A percentile compares a stretch with the other conserved stretches of the same genome.
phyloP scores from a whole-genome alignment of 2,329 filamentous ascomycete genomes.

The Monosporascus cannonballus region DNA sequence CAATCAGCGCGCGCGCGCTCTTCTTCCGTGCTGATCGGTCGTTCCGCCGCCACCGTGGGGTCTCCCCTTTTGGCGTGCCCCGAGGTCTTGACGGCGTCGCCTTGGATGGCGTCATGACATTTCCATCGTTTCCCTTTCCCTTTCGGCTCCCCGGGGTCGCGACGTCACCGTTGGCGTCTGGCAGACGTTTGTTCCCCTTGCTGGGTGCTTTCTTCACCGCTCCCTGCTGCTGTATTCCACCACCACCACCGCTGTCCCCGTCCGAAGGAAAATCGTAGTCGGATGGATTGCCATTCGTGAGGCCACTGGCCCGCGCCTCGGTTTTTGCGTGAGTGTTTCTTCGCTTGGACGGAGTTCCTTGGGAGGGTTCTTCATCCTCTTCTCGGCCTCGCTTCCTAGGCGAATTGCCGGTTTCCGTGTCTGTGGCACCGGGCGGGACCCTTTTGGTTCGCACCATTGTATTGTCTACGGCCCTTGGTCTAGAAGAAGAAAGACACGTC shows the following conservation, averaged over 20 bases:
- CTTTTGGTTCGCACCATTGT: conserved; percentile 20
- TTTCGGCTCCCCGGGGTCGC: conserved; percentile 17
- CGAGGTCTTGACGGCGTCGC: conserved; percentile 1
- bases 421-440: conserved; percentile 10
- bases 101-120: conserved; percentile 18
- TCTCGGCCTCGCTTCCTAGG: conserved; percentile 17
- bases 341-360: conserved; percentile 13
- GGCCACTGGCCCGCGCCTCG: neutral
- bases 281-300: conserved; percentile 7
- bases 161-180: conserved; percentile 4
- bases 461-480: neutral
- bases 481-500: neutral
- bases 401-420: conserved; percentile 7
- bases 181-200: conserved; percentile 9
- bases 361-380: conserved; percentile 9
- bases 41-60: conserved; percentile 60
- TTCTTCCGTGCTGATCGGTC: conserved; percentile 85
- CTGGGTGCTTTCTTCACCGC: conserved; percentile 14
- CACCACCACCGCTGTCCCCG: conserved; percentile 8
- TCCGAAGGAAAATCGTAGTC: conserved; percentile 25
- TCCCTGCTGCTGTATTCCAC: neutral
- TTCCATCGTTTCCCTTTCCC: conserved; percentile 6
- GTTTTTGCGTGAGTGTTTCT: conserved; percentile 5
- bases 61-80: conserved; percentile 33
- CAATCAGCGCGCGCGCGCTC: conserved; percentile 70